Percentiles rank a stretch among this genome's conserved stretches.
These are phyloP conservation scores for Carex parvula DNA, from an alignment of 176 grass and related monocot genomes.

Conservation along the genomic window DNA sequence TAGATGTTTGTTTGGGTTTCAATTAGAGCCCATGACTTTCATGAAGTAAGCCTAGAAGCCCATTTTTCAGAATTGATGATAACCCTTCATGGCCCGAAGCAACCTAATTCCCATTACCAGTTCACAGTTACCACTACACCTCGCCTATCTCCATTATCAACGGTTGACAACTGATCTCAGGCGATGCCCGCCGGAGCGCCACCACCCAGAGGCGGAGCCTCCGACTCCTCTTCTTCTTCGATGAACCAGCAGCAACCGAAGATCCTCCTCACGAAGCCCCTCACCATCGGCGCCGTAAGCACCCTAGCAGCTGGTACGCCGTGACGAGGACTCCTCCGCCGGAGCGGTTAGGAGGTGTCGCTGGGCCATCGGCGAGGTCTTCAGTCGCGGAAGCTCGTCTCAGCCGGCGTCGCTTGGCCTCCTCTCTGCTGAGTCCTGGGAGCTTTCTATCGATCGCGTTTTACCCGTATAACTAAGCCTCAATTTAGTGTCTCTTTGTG, in stretches of 20 bases:
- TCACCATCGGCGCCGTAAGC: slow-evolving; percentile 36
- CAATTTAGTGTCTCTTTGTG: background rate
- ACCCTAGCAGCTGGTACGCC: slow-evolving; percentile 6
- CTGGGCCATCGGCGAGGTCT: background rate
- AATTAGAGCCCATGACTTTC: background rate
- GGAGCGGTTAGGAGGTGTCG: background rate
- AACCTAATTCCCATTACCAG: background rate
- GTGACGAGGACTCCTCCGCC: background rate
- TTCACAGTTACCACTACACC: background rate
- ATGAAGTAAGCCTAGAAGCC: background rate
- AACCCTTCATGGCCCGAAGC: background rate
- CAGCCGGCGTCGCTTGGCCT: slow-evolving; percentile 64
- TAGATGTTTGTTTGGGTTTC: too few relatives aligned
- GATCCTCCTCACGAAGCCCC: slow-evolving; percentile 84
- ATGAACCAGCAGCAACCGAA: slow-evolving; percentile 59
- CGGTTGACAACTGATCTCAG: background rate
- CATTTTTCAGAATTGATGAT: background rate
- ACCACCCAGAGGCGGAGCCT: slow-evolving; percentile 27
- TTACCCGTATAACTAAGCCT: slow-evolving; percentile 49
- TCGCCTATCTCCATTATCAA: too few relatives aligned
- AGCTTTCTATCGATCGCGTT: slow-evolving; percentile 68
- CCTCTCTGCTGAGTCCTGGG: slow-evolving; percentile 64
- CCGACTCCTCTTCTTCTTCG: slow-evolving; percentile 34
- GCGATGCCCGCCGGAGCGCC: slow-evolving; percentile 51
- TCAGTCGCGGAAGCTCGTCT: slow-evolving; percentile 44